Evolutionary conservation across 2,329 filamentous ascomycete species (phyloP).

Genomic region (Pseudopithomyces chartarum): DNA sequence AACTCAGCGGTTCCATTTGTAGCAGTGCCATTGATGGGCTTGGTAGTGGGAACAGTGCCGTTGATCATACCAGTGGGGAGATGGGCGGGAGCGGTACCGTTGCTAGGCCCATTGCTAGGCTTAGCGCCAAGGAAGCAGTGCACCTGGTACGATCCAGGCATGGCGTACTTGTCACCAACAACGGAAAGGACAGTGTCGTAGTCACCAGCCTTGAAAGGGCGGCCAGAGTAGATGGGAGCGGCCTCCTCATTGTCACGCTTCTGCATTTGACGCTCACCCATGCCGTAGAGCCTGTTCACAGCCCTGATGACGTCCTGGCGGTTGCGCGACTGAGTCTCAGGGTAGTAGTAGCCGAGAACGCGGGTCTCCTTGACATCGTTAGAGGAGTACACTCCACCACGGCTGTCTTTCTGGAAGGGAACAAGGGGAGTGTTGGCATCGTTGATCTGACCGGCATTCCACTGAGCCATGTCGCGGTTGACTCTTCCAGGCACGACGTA

Average conservation of each 20-base stretch:
- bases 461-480: conserved; percentile 38
- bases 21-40: conserved; percentile 23
- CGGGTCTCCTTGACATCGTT: conserved; percentile 37
- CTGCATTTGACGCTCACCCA: conserved; percentile 47
- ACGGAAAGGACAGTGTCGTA: conserved; percentile 41
- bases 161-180: conserved; percentile 39
- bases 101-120: conserved; percentile 5
- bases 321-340: conserved; percentile 34
- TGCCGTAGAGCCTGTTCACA: conserved; percentile 37
- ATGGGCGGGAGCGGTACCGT: conserved; percentile 16
- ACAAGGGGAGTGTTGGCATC: conserved; percentile 57
- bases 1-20: conserved; percentile 30
- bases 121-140: conserved; percentile 43
- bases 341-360: conserved; percentile 51
- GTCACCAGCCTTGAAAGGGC: conserved; percentile 39
- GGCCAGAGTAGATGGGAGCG: conserved; percentile 32
- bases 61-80: conserved; percentile 16
- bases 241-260: conserved; percentile 22
- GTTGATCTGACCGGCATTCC: conserved; percentile 53
- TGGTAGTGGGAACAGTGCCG: conserved; percentile 20
- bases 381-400: conserved; percentile 53
- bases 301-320: conserved; percentile 29
- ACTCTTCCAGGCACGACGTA: conserved; percentile 61
- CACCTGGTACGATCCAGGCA: conserved; percentile 43
- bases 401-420: conserved; percentile 39